Evolutionary conservation across 768 basidiomycete species (phyloP).

Genomic region (Russula brevipes): DNA sequence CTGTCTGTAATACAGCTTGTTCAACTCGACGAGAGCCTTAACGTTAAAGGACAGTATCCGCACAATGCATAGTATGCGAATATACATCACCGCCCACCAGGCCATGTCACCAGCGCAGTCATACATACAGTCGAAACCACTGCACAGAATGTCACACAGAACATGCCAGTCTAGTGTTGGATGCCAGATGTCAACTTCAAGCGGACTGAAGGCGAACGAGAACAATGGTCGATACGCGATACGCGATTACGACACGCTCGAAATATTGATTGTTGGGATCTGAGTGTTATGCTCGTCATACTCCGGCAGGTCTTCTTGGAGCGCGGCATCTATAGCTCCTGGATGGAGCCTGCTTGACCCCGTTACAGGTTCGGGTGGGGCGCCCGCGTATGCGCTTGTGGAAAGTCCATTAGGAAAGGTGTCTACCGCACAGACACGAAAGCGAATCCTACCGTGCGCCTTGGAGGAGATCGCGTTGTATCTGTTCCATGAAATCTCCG

Average conservation of each 20-base stretch:
- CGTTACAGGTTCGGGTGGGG: not conserved
- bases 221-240: not conserved
- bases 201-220: not conserved
- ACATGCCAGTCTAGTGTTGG: not conserved
- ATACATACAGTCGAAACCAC: not conserved
- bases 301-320: not conserved
- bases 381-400: constrained; percentile 6
- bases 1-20: too few relatives aligned
- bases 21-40: too few relatives aligned
- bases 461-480: not conserved
- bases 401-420: not conserved
- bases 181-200: not conserved
- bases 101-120: not conserved
- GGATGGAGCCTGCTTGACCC: not conserved
- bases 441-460: constrained; percentile 7
- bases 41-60: too few relatives aligned
- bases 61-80: too few relatives aligned
- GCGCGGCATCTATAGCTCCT: not conserved
- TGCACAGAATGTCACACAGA: not conserved
- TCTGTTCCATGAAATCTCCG: not conserved
- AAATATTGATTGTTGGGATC: not conserved
- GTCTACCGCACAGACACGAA: not conserved
- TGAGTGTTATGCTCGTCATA: not conserved
- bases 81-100: too few relatives aligned
- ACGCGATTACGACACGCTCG: not conserved